Conservation (phyloP, 495 filamentous ascomycete species). For the Emericellopsis terricola region DNA sequence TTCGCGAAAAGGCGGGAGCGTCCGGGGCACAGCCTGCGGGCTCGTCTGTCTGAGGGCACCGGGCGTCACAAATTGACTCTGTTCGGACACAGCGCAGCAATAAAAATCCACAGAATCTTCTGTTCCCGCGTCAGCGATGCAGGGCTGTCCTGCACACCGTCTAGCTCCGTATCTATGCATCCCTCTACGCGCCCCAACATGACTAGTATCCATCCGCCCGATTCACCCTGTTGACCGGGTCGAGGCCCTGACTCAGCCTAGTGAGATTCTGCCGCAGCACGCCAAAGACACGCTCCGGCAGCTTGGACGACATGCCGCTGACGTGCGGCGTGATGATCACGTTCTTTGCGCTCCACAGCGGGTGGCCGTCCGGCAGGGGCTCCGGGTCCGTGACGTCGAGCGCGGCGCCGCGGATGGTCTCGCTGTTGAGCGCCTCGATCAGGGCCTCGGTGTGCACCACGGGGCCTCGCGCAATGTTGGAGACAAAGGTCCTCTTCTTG, state of each 20-base stretch:
- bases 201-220: no score
- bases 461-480: conserved; percentile 58
- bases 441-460: conserved; percentile 55
- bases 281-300: conserved; percentile 38
- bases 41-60: no score
- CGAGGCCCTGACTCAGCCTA: conserved; percentile 8
- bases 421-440: conserved; percentile 39
- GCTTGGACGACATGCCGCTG: conserved; percentile 40
- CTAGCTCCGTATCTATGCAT: no score
- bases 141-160: no score
- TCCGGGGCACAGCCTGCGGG: no score
- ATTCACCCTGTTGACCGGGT: conserved; percentile 16
- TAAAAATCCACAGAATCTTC: no score
- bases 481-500: conserved; percentile 39
- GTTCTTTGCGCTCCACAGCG: conserved; percentile 58
- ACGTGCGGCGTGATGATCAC: conserved; percentile 67
- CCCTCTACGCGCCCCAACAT: no score
- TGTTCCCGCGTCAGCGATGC: no score
- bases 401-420: conserved; percentile 49
- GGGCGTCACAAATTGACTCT: no score
- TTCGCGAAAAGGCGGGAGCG: no score
- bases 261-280: conserved; percentile 25
- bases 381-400: conserved; percentile 82
- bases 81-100: no score
- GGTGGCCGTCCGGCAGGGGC: conserved; percentile 50